These are phyloP conservation scores for Biscutella laevigata DNA, from an alignment of 441 rosid genomes.

Conservation along the genomic window DNA sequence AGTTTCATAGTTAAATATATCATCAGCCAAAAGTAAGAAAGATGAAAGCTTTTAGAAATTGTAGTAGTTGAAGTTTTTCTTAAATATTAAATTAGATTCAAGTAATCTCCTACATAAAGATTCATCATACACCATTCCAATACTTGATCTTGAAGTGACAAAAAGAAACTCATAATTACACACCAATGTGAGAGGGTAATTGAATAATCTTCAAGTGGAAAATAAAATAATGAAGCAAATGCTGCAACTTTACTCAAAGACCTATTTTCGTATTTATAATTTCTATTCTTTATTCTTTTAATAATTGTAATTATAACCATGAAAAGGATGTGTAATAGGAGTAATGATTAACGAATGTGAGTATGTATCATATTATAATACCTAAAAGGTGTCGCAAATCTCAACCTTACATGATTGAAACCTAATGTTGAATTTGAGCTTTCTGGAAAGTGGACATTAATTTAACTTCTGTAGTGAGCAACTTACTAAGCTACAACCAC, in stretches of 20 bases:
- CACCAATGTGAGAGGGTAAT: constrained; percentile 20
- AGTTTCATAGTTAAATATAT: constrained; percentile 11
- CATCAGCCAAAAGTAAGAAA: constrained; percentile 19
- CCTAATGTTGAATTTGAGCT: constrained; percentile 28
- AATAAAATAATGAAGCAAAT: constrained; percentile 23
- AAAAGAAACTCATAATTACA: constrained; percentile 26
- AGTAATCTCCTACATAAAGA: constrained; percentile 12
- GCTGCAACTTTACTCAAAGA: constrained; percentile 27
- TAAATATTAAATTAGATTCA: constrained; percentile 10
- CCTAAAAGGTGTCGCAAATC: constrained; percentile 25
- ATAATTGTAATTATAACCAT: constrained; percentile 1
- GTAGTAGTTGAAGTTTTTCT: constrained; percentile 12
- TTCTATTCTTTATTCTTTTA: neutral
- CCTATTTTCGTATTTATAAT: neutral
- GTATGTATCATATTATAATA: constrained; percentile 3
- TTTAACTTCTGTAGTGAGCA: constrained; percentile 22
- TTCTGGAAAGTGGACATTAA: constrained; percentile 23
- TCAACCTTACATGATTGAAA: constrained; percentile 26
- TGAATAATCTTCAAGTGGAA: constrained; percentile 28
- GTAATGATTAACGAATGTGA: constrained; percentile 15
- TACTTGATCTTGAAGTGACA: constrained; percentile 32
- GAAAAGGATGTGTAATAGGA: constrained; percentile 37
- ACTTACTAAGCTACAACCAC: constrained; percentile 18
- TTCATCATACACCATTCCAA: constrained; percentile 23
- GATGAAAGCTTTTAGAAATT: neutral